Percentiles rank a stretch among this genome's conserved stretches.
Conservation (phyloP, 2,329 filamentous ascomycete genomes). For the Monilinia fructigena region DNA sequence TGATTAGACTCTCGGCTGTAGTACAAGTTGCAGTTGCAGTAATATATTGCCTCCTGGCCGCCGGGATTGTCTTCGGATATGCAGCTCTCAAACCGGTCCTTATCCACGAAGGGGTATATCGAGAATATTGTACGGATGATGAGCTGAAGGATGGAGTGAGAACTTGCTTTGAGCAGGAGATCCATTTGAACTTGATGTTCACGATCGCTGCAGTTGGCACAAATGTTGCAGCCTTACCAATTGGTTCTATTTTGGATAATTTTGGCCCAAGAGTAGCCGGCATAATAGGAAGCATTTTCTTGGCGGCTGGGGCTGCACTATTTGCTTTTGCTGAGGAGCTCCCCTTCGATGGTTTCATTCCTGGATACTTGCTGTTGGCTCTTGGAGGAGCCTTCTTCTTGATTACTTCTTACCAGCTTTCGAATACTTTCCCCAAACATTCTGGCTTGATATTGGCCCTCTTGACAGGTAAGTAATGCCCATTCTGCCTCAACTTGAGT, state of each 20-base stretch:
- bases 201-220: slow-evolving; percentile 84
- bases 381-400: slow-evolving; percentile 80
- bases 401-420: slow-evolving; percentile 80
- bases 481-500: background rate
- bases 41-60: slow-evolving; percentile 71
- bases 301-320: slow-evolving; percentile 67
- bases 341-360: slow-evolving; percentile 71
- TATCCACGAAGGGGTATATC: slow-evolving; percentile 70
- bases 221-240: slow-evolving; percentile 80
- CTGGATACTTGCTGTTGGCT: slow-evolving; percentile 73
- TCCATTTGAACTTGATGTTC: slow-evolving; percentile 85
- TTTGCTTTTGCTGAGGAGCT: slow-evolving; percentile 66
- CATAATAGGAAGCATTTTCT: slow-evolving; percentile 65
- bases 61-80: slow-evolving; percentile 81
- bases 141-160: slow-evolving; percentile 50
- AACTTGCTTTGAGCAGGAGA: slow-evolving; percentile 60
- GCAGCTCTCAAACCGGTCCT: slow-evolving; percentile 81
- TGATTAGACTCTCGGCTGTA: slow-evolving; percentile 40
- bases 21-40: slow-evolving; percentile 69
- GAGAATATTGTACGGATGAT: slow-evolving; percentile 57
- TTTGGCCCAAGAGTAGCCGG: slow-evolving; percentile 78
- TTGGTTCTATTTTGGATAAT: slow-evolving; percentile 80
- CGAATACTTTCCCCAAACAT: slow-evolving; percentile 75
- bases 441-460: slow-evolving; percentile 78
- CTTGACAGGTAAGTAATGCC: slow-evolving; percentile 53